Base-by-base conservation (phyloP, 2,329 filamentous ascomycete genomes). In the Colletotrichum lini region DNA sequence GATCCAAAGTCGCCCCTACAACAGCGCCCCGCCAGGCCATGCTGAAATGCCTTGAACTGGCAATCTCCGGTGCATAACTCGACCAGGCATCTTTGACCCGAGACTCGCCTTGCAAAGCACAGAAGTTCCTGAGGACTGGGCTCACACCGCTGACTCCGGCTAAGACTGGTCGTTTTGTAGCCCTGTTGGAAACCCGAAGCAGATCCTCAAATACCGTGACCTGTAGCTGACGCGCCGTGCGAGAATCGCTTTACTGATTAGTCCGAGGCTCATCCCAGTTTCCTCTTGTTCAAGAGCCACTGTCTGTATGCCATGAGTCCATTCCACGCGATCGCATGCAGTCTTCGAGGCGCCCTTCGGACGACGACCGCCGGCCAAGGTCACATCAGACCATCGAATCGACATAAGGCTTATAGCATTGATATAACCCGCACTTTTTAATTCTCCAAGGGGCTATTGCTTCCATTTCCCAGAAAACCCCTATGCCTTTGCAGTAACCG, bases 41-140 rank as follows among this genome's bases (percentile, higher is more conserved):
- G 53, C 35, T 35, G 53, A 16, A 23, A 57, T 42, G 35, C 35
- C 57, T 57, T 44, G n/a, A 38, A 12, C 10, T 26, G 18, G 44
- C 52, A 64, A 44, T 21, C 9, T 23, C 44, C 26, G 23, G 63
- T 30, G 65, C 65, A 65, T 65, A 7, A 57, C 35, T 44, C 10
- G 26, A 9, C 23, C 16, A 13, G n/a, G 26, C 15, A 16, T 59
- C 26, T 40, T 50, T 13, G n/a, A 53, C 42, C 6, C 21, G 23
- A 16, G 42, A 3, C 6, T 30, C 16, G 42, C 35, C 23, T 21
- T 54, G 40, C 15, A 35, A 18, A 63, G 35, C 30, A 38, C 30
- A 13, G 35, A 23, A 40, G 35, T 8, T 23, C 4, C 35, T 57
- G n/a, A 18, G n/a, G 2, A 57, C n/a, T 15, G 7, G 35, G 35